Conservation (phyloP, 2,329 filamentous ascomycete species). For the Penicillium sp. region DNA sequence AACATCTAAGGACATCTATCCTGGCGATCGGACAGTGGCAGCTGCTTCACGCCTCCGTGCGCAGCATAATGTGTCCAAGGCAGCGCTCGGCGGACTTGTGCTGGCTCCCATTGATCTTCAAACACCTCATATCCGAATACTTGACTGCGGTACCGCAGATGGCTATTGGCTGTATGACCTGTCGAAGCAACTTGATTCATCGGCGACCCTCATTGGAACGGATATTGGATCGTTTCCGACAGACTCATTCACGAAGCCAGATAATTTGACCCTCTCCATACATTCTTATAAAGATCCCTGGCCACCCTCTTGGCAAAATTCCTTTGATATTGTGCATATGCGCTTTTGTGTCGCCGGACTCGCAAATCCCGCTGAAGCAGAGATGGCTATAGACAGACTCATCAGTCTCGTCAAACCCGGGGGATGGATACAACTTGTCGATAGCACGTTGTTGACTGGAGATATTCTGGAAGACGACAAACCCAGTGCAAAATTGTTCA, state of each 20-base stretch:
- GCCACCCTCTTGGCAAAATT: conserved; percentile 6
- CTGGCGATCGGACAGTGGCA: conserved; percentile 1
- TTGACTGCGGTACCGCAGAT: conserved; percentile 9
- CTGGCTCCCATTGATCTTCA: conserved; percentile 2
- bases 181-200: conserved; percentile 4
- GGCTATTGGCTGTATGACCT: conserved; percentile 11
- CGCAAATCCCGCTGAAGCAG: conserved; percentile 1
- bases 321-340: conserved; percentile 9
- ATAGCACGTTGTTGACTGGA: conserved; percentile 13
- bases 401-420: conserved; percentile 18
- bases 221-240: conserved; percentile 9
- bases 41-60: conserved; percentile 8
- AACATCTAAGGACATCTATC: background rate
- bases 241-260: conserved; percentile 5
- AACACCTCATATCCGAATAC: background rate
- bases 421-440: conserved; percentile 34
- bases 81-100: conserved; percentile 4
- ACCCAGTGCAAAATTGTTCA: conserved; percentile 5
- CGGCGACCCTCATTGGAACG: conserved; percentile 3
- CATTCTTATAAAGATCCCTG: conserved; percentile 6
- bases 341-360: conserved; percentile 6
- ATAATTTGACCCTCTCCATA: background rate
- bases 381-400: conserved; percentile 4
- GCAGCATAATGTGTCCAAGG: conserved; percentile 8
- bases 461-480: conserved; percentile 1